Conservation (phyloP, 306 rosid species). For the Prunus mongolica region DNA sequence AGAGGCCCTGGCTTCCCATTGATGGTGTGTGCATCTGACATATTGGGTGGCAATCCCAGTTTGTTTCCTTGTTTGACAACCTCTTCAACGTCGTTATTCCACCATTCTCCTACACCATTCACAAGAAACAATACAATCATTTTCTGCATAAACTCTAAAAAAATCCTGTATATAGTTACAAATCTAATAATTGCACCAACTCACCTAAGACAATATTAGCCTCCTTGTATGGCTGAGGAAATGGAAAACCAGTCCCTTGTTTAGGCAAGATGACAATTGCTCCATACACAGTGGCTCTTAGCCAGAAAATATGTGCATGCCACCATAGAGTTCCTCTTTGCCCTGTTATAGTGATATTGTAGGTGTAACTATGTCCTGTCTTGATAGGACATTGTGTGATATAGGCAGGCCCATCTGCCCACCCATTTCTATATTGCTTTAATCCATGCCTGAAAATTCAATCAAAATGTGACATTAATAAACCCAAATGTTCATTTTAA, state of each 20-base stretch:
- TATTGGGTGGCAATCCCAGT: constrained; percentile 37
- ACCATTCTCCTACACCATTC: constrained; percentile 34
- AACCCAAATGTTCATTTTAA: no score
- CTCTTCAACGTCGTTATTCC: constrained; percentile 33
- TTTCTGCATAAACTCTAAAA: neutral
- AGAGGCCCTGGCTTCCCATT: constrained; percentile 38
- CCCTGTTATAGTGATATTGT: constrained; percentile 27
- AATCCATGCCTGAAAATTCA: constrained; percentile 27
- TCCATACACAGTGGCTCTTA: constrained; percentile 39
- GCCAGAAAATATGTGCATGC: constrained; percentile 42
- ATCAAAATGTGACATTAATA: no score
- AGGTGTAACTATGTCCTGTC: constrained; percentile 24
- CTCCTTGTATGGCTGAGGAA: constrained; percentile 30
- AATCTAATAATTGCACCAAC: neutral
- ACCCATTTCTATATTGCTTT: constrained; percentile 35
- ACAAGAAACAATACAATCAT: neutral
- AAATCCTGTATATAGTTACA: neutral
- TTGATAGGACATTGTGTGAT: constrained; percentile 37
- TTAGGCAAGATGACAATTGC: constrained; percentile 27
- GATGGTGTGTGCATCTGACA: constrained; percentile 37
- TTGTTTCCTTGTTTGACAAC: constrained; percentile 32
- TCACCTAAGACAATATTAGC: constrained; percentile 22
- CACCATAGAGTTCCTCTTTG: constrained; percentile 41
- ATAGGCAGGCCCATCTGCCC: constrained; percentile 42
- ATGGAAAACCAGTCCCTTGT: constrained; percentile 23